Evolutionary conservation across 192 early-diverging fungal genomes (phyloP), one percentile per base, ranked within the genome.

Genomic region (Rhizoclosmatium sp.): DNA sequence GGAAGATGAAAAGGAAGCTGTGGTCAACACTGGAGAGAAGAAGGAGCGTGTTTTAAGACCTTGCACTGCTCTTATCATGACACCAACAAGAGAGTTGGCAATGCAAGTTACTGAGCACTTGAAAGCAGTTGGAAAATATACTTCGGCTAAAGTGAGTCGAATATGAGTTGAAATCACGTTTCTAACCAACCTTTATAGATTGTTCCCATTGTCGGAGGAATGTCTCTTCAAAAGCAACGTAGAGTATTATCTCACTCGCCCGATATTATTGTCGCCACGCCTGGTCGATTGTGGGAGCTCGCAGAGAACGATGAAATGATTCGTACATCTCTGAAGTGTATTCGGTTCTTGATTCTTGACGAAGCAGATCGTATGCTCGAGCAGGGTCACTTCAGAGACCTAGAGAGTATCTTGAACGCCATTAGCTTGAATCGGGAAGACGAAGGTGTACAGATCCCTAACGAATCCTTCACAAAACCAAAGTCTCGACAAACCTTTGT

Each of bases 351-450:
- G 75, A 90, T 97, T 59, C 82, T 99, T 59, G 98, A 99, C 83
- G 98, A 99, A 86, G 97, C 96, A 2, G 98, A 99, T 81, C 88
- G 96, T 81, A 89, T 99, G 85, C 83, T 99, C 70, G 94, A 98
- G 70, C 89, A 93, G 90, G 96, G 96, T 5, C 98, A 98, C 86
- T 93, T 93, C 78, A 86, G 89, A 23, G 94, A 95, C 79, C 85
- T 99, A 48, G 88, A 95, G 58, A 79, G 83, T 39, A 95, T 98
- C 75, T 94, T 85, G 47, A 62, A 59, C 7, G 73, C 65, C 5
- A 78, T 89, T 46, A 71, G 58, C 56, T 61, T 59, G n/a, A 71
- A 56, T 10, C 47, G 60, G 4, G 16, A 44, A 47, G 46, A 47
- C 4, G 68, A 69, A 14, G 48, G 31, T 69, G 14, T 44, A 69